A percentile compares a stretch with the other conserved stretches of the same genome.
Evolutionary conservation across 371 early-diverging fungal species (phyloP).

Genomic region (Mucor circinelloides): DNA sequence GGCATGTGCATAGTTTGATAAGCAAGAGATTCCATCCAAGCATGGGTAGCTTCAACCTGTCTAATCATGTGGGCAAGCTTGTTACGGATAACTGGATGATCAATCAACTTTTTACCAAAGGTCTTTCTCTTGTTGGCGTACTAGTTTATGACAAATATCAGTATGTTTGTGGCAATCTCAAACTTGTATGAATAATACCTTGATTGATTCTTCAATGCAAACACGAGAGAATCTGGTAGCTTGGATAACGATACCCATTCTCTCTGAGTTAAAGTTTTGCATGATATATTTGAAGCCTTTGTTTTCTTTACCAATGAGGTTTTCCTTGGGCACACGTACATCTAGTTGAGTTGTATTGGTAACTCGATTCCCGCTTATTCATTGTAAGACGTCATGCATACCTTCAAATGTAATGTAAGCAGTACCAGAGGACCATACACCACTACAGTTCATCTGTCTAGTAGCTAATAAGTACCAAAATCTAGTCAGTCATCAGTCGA

Average conservation of each 20-base stretch:
- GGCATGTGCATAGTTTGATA: slow-evolving; percentile 74
- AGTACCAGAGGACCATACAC: slow-evolving; percentile 85
- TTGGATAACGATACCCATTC: slow-evolving; percentile 80
- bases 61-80: slow-evolving; percentile 82
- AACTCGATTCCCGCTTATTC: too few relatives aligned
- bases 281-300: slow-evolving; percentile 82
- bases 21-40: slow-evolving; percentile 79
- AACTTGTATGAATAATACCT: slow-evolving; percentile 28
- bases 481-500: not conserved
- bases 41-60: slow-evolving; percentile 85
- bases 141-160: too few relatives aligned
- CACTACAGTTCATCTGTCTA: slow-evolving; percentile 77
- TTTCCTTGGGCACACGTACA: slow-evolving; percentile 79
- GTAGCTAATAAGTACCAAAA: slow-evolving; percentile 34
- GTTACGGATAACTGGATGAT: slow-evolving; percentile 73
- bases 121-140: slow-evolving; percentile 88
- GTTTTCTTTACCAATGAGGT: slow-evolving; percentile 84
- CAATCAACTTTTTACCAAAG: slow-evolving; percentile 79
- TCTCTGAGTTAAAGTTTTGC: slow-evolving; percentile 75
- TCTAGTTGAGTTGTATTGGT: slow-evolving; percentile 38
- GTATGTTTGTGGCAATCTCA: too few relatives aligned
- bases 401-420: slow-evolving; percentile 70
- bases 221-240: slow-evolving; percentile 83
- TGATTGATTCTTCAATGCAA: slow-evolving; percentile 83
- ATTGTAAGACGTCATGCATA: too few relatives aligned